A percentile compares a stretch with the other conserved stretches of the same genome.
These are phyloP conservation scores for Pseudocercospora cruenta DNA, from an alignment of 2,329 filamentous ascomycete genomes.

Conservation along the genomic window DNA sequence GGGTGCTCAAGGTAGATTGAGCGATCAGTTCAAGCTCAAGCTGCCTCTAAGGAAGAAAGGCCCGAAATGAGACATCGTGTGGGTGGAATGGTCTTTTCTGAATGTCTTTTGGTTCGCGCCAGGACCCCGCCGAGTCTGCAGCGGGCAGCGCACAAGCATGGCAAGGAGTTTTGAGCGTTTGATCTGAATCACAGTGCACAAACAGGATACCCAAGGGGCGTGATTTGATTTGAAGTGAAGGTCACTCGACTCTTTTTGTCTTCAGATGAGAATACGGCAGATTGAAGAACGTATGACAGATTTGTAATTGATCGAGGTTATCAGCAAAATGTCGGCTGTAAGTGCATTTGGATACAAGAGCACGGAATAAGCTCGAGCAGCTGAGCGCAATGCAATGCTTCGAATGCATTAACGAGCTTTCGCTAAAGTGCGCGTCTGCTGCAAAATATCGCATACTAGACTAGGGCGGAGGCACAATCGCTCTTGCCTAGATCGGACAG, in stretches of 20 bases:
- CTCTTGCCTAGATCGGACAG: background rate
- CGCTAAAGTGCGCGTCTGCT: background rate
- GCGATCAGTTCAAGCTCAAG: slow-evolving; percentile 38
- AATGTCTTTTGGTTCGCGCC: background rate
- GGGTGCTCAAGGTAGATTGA: slow-evolving; percentile 29
- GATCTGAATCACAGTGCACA: background rate
- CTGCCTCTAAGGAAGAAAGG: slow-evolving; percentile 33
- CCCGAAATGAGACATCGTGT: slow-evolving; percentile 4
- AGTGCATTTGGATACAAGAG: background rate
- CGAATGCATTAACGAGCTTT: background rate
- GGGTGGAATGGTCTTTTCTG: background rate
- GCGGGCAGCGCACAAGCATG: slow-evolving; percentile 1
- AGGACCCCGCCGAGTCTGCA: background rate
- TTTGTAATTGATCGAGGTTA: background rate
- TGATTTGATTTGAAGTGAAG: background rate
- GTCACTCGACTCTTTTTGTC: background rate
- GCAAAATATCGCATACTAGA: background rate
- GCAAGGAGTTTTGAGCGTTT: slow-evolving; percentile 6
- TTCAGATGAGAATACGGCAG: slow-evolving; percentile 7
- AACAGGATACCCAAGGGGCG: slow-evolving; percentile 11
- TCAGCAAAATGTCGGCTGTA: background rate
- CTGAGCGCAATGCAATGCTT: background rate
- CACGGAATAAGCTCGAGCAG: background rate
- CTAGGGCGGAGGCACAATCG: no score
- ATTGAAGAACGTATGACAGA: slow-evolving; percentile 6